Base-by-base conservation (phyloP, 2,329 filamentous ascomycete species). In the Exserohilum turcica region DNA sequence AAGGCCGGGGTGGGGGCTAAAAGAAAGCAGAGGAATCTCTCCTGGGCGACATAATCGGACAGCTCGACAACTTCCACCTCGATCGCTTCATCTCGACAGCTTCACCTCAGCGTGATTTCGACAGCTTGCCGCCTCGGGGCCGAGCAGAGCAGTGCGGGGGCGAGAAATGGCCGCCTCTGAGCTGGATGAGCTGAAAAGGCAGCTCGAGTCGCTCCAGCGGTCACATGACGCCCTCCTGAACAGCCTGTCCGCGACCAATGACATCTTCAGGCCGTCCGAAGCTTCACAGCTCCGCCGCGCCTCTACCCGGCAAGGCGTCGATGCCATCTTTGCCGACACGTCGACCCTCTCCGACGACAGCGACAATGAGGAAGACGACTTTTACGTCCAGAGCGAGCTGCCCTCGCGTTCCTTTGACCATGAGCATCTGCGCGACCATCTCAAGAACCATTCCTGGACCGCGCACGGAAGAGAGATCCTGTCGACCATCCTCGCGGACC, bases 371-470 rank as follows among this genome's bases (percentile, higher is more conserved):
- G 72, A 74, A 46, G 69, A 73, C 38, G 70, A 71, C 6, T 73
- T 62, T 52, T 74, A 71, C 39, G 72, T 78, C 4, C 76, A 78
- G 55, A 64, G 65, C 13, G 66, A 74, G 13, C 61, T 82, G 16
- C 70, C 74, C 2, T 53, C 71, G 0, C 73, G 74, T 35, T 71
- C 64, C 4, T 78, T 76, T 54, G 71, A 78, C 37, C 74, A 79
- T 44, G 77, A 79, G 47, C 72, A 77, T 57, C 60, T 82, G 15
- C 71, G 78, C 16, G 65, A 76, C 6, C 79, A 82, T 61, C 58
- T 81, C 35, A 76, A 71, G 55, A 74, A 60, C 13, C 75, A 80
- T 54, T 55, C 68, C 16, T 81, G 78, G 74, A 72, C 74, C 39
- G 66, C 76, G 36, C 68, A 74, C 57, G 75, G 76, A 13, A 65